Percentiles rank a stretch among this genome's conserved stretches.
Evolutionary conservation across 352 stramenopile species (phyloP).

Genomic region (Pythium brassicae): DNA sequence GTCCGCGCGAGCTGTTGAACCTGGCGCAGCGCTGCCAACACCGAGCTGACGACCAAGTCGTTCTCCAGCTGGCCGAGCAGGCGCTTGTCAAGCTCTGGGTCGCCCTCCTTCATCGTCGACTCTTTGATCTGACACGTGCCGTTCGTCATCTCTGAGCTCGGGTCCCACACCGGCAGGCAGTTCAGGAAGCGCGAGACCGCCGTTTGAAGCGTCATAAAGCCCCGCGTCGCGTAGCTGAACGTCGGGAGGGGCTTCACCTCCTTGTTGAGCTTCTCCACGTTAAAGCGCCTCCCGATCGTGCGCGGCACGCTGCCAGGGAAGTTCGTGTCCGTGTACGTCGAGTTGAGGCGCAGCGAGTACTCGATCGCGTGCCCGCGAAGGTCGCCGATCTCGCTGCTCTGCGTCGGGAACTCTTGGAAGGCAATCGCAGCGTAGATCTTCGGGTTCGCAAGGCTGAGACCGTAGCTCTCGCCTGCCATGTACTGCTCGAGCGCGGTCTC

Average conservation of each 20-base stretch:
- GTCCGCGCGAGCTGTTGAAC: not conserved
- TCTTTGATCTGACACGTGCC: constrained; percentile 40
- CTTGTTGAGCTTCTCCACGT: constrained; percentile 16
- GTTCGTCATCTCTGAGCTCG: constrained; percentile 16
- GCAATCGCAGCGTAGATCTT: constrained; percentile 69
- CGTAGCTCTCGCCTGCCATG: constrained; percentile 45
- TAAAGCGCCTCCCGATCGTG: constrained; percentile 20
- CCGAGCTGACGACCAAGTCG: constrained; percentile 47
- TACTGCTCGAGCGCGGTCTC: constrained; percentile 51
- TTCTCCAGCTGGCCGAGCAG: constrained; percentile 42
- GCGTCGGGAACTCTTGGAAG: constrained; percentile 47
- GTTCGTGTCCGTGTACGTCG: constrained; percentile 31
- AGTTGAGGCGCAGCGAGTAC: constrained; percentile 71
- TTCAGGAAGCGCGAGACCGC: constrained; percentile 59
- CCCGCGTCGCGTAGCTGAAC: constrained; percentile 46
- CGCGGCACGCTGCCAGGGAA: constrained; percentile 37
- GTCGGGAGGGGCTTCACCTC: constrained; percentile 20
- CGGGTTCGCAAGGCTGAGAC: constrained; percentile 31
- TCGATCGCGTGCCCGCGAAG: constrained; percentile 28
- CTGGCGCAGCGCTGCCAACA: constrained; percentile 16
- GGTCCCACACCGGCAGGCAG: constrained; percentile 57
- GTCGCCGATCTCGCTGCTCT: constrained; percentile 29
- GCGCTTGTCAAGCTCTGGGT: constrained; percentile 23
- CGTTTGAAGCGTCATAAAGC: constrained; percentile 77
- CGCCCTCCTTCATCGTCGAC: constrained; percentile 21